Percentiles rank a stretch among this genome's conserved stretches.
Conservation (phyloP, 2,329 filamentous ascomycete genomes). For the Metarhizium rileyi region DNA sequence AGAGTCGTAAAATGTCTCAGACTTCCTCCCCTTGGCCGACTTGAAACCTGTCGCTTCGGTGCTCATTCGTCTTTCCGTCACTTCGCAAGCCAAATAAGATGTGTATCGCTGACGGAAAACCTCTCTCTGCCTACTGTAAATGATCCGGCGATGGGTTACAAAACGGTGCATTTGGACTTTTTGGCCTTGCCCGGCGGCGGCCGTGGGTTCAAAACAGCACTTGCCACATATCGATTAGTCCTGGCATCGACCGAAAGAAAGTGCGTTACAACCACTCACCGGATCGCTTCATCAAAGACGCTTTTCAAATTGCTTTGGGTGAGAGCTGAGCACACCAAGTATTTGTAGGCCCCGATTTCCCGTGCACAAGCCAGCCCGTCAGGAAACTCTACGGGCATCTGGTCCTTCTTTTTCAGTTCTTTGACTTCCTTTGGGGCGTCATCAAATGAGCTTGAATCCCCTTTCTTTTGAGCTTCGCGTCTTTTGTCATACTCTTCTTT, state of each 20-base stretch:
- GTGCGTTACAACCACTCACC: conserved; percentile 46
- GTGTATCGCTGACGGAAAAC: background rate
- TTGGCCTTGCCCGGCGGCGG: conserved; percentile 48
- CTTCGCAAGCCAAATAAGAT: conserved; percentile 1
- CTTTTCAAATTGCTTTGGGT: conserved; percentile 97
- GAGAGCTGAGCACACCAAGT: conserved; percentile 93
- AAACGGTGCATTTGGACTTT: conserved; percentile 59
- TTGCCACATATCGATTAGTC: conserved; percentile 20
- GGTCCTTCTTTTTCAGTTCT: conserved; percentile 35
- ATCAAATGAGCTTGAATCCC: conserved; percentile 51
- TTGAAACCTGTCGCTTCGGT: background rate
- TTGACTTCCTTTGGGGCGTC: conserved; percentile 65
- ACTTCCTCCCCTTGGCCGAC: background rate
- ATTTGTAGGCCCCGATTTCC: conserved; percentile 94
- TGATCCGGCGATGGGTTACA: conserved; percentile 34
- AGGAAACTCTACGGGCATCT: conserved; percentile 55
- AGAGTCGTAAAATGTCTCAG: background rate
- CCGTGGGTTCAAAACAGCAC: conserved; percentile 62
- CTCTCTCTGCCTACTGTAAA: background rate
- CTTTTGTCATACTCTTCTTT: conserved; percentile 77
- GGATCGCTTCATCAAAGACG: conserved; percentile 96
- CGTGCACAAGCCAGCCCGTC: conserved; percentile 82
- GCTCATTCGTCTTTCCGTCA: conserved; percentile 1
- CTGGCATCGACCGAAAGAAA: background rate
- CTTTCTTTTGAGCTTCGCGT: conserved; percentile 85